A percentile compares a stretch with the other conserved stretches of the same genome.
These are phyloP conservation scores for Hypomontagnella monticulosa DNA, from an alignment of 495 filamentous ascomycete genomes.

Conservation along the genomic window DNA sequence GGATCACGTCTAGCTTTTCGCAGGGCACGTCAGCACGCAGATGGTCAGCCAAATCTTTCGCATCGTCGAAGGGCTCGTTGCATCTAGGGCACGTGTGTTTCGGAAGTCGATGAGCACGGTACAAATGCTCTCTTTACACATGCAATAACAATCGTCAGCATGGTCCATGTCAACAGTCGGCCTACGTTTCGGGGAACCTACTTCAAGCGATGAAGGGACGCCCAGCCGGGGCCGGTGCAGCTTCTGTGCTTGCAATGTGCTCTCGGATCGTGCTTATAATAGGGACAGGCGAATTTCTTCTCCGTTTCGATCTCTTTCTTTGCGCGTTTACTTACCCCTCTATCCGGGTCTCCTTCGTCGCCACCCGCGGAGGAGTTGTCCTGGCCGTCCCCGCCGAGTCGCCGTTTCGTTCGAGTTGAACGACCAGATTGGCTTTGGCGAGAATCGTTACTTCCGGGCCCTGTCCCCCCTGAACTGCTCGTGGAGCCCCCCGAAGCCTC, in stretches of 20 bases:
- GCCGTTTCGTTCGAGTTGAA: slow-evolving; percentile 39
- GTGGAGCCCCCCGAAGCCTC: slow-evolving; percentile 36
- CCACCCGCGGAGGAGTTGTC: slow-evolving; percentile 40
- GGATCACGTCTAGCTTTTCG: slow-evolving; percentile 36
- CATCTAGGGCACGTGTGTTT: slow-evolving; percentile 55
- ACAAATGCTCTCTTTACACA: slow-evolving; percentile 58
- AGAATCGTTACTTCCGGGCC: slow-evolving; percentile 14
- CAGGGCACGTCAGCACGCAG: slow-evolving; percentile 52
- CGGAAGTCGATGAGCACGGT: slow-evolving; percentile 51
- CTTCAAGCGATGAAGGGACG: slow-evolving; percentile 57
- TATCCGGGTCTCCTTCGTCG: slow-evolving; percentile 37
- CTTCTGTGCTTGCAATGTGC: slow-evolving; percentile 49
- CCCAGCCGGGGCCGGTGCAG: slow-evolving; percentile 56
- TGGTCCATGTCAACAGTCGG: background rate
- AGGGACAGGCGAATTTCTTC: slow-evolving; percentile 54
- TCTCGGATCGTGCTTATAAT: slow-evolving; percentile 51
- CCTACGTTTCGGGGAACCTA: slow-evolving; percentile 34
- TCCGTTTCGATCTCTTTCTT: slow-evolving; percentile 39
- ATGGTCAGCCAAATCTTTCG: slow-evolving; percentile 49
- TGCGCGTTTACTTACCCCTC: slow-evolving; percentile 42
- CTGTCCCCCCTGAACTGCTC: slow-evolving; percentile 3
- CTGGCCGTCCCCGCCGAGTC: slow-evolving; percentile 37
- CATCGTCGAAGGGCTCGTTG: slow-evolving; percentile 49
- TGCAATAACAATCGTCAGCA: slow-evolving; percentile 6
- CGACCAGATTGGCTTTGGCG: slow-evolving; percentile 21